These are phyloP conservation scores for Kwoniella heveanensis DNA, from an alignment of 768 basidiomycete species.

Conservation along the genomic window DNA sequence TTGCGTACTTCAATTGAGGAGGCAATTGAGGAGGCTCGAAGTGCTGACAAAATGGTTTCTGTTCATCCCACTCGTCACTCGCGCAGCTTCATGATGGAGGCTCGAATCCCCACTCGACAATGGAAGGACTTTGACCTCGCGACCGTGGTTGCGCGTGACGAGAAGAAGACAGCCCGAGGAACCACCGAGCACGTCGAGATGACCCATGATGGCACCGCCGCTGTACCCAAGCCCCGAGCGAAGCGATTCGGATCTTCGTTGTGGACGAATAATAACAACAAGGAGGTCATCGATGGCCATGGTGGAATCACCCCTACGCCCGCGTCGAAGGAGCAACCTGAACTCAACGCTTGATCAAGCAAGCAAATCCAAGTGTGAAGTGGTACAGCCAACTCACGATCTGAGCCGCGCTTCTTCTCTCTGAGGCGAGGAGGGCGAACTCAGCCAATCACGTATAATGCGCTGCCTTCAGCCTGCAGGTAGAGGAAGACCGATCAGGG, in stretches of 20 bases:
- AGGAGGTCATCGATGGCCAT: neutral
- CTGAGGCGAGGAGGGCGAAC: too few species aligned
- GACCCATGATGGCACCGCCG: neutral
- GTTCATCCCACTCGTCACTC: slow-evolving; percentile 1
- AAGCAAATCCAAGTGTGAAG: too few species aligned
- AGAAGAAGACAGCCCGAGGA: slow-evolving; percentile 35
- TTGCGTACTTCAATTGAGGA: too few species aligned
- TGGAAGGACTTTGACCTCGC: slow-evolving; percentile 47
- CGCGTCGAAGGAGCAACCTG: neutral
- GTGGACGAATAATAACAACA: slow-evolving; percentile 12
- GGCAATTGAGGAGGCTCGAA: too few species aligned
- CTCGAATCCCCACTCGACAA: slow-evolving; percentile 42
- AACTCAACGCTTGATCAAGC: neutral
- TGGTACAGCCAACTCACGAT: too few species aligned
- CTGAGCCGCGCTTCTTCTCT: too few species aligned
- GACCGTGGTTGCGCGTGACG: slow-evolving; percentile 38
- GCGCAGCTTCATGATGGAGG: slow-evolving; percentile 47
- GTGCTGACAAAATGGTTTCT: slow-evolving; percentile 1
- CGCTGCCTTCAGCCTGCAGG: neutral
- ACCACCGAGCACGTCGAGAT: slow-evolving; percentile 32
- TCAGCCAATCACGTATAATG: neutral
- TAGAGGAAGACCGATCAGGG: too few species aligned
- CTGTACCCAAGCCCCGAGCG: slow-evolving; percentile 12
- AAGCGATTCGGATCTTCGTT: slow-evolving; percentile 19
- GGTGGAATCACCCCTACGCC: neutral